Evolutionary conservation across 441 rosid genomes (phyloP).

Genomic region (Syzygium malaccense): DNA sequence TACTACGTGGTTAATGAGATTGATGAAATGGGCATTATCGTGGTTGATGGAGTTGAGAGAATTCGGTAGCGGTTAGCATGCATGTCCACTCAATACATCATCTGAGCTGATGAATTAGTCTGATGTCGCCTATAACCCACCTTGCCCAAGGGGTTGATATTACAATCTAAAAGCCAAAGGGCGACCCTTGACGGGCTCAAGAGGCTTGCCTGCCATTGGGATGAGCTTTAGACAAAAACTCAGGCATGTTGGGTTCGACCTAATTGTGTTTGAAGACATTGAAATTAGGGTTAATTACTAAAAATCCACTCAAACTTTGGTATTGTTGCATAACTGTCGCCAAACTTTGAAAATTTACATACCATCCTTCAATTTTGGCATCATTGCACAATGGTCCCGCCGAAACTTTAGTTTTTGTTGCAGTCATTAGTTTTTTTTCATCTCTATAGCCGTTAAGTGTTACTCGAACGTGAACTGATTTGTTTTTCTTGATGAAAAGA

Average conservation of each 20-base stretch:
- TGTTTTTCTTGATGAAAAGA: not conserved
- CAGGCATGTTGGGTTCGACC: rapidly evolving
- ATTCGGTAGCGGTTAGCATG: not conserved
- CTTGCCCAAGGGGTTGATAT: rapidly evolving
- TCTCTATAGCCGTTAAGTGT: not conserved
- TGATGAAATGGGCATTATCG: not conserved
- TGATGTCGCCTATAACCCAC: no score
- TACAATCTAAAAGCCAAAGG: no score
- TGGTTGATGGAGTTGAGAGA: not conserved
- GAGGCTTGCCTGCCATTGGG: not conserved
- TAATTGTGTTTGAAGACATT: not conserved
- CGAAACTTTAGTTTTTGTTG: not conserved
- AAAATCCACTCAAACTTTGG: not conserved
- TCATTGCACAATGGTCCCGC: no score
- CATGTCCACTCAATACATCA: rapidly evolving
- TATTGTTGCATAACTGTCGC: not conserved
- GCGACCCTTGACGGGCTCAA: rapidly evolving
- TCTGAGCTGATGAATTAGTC: not conserved
- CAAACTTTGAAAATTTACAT: not conserved
- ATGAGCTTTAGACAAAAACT: not conserved
- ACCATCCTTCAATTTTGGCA: not conserved
- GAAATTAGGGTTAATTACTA: not conserved
- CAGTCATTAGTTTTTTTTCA: not conserved
- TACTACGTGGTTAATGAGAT: not conserved
- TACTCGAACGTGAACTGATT: not conserved